phyloP scores from a whole-genome alignment of 2,329 filamentous ascomycete species.

The Neoascochyta sp. region DNA sequence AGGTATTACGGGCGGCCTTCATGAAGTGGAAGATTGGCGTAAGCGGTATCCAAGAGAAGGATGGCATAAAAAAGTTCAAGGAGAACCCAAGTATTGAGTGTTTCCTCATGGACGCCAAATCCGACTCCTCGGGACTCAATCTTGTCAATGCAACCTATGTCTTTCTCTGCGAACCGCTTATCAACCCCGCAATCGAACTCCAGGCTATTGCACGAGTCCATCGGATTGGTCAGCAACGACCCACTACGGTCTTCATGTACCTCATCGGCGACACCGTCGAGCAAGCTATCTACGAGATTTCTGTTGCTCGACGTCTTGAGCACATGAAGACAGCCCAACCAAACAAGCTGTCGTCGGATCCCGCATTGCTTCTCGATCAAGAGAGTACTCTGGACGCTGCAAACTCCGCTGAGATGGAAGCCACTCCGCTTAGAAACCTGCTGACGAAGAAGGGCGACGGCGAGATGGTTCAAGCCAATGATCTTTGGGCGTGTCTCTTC shows the following conservation, averaged over 20 bases:
- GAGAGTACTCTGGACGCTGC: conserved; percentile 71
- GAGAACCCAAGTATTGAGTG: conserved; percentile 70
- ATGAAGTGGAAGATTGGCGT: conserved; percentile 67
- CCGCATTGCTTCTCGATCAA: conserved; percentile 37
- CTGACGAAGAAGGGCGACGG: conserved; percentile 70
- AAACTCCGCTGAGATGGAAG: conserved; percentile 78
- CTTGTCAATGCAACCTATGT: conserved; percentile 91
- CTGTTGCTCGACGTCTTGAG: conserved; percentile 70
- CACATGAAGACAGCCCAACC: conserved; percentile 58
- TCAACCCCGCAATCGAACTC: conserved; percentile 89
- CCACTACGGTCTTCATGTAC: conserved; percentile 95
- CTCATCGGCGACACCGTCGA: conserved; percentile 88
- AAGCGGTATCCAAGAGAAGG: conserved; percentile 63
- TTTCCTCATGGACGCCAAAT: conserved; percentile 84
- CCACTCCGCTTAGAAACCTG: conserved; percentile 65
- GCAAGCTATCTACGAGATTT: conserved; percentile 84
- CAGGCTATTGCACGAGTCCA: conserved; percentile 95
- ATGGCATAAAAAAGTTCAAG: conserved; percentile 74
- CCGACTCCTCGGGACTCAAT: conserved; percentile 84
- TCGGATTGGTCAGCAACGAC: conserved; percentile 81
- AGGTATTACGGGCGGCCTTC: conserved; percentile 69
- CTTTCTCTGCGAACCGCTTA: conserved; percentile 87
- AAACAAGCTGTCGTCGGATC: neutral
- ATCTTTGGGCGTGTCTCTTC: conserved; percentile 89
- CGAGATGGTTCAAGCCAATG: conserved; percentile 72